phyloP scores from a whole-genome alignment of 768 basidiomycete genomes.

The Hydnomerulius pinastri region DNA sequence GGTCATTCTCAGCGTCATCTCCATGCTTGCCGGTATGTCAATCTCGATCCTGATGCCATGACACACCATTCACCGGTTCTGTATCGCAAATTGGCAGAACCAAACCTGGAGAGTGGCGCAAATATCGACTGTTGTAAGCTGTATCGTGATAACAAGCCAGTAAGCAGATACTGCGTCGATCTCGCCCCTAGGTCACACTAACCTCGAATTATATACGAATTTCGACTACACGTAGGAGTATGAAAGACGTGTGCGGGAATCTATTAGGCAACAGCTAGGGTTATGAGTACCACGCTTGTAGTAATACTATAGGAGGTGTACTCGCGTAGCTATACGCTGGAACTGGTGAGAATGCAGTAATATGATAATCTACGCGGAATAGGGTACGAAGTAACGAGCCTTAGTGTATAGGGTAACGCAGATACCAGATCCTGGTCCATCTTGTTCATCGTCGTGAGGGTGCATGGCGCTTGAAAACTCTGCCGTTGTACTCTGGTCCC shows the following conservation, averaged over 20 bases:
- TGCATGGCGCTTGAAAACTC: slow-evolving; percentile 47
- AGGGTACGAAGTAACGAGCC: slow-evolving; percentile 6
- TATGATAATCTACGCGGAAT: slow-evolving; percentile 8
- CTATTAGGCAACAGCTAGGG: slow-evolving; percentile 85
- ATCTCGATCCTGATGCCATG: background rate
- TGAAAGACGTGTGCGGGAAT: slow-evolving; percentile 80
- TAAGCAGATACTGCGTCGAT: slow-evolving; percentile 25
- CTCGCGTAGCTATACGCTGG: slow-evolving; percentile 9
- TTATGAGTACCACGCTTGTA: slow-evolving; percentile 40
- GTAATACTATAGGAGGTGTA: slow-evolving; percentile 19
- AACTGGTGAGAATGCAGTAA: slow-evolving; percentile 3
- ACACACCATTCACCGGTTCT: background rate
- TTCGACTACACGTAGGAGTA: slow-evolving; percentile 58
- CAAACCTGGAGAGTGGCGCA: slow-evolving; percentile 96
- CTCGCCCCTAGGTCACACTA: background rate
- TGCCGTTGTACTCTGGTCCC: slow-evolving; percentile 38
- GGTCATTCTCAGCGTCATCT: slow-evolving; percentile 93
- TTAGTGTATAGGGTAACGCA: background rate
- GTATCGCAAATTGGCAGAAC: slow-evolving; percentile 52
- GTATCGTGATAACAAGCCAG: slow-evolving; percentile 82
- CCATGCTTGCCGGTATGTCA: slow-evolving; percentile 87
- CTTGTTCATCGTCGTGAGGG: slow-evolving; percentile 9
- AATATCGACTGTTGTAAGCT: slow-evolving; percentile 98
- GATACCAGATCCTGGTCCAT: background rate
- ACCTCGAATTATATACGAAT: slow-evolving; percentile 2